Percentiles rank a stretch among this genome's conserved stretches.
Conservation (phyloP, 1,284 basidiomycete genomes). For the Pholiota adiposa region DNA sequence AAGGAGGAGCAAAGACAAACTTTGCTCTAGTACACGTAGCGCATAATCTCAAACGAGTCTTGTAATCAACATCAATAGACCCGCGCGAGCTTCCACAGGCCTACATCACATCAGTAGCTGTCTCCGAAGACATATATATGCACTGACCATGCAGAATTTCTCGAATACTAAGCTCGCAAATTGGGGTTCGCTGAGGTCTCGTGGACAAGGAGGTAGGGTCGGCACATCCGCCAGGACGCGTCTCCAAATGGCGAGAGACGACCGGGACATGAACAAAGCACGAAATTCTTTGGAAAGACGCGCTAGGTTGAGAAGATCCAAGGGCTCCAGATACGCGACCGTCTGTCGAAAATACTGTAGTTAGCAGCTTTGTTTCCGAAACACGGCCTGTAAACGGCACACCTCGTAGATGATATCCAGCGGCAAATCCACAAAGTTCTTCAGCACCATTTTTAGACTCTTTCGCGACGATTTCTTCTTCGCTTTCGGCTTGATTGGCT, state of each 20-base stretch:
- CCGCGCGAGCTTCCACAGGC: slow-evolving; percentile 12
- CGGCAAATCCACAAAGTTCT: slow-evolving; percentile 10
- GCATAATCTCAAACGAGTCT: slow-evolving; percentile 11
- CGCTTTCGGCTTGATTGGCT: background rate
- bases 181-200: slow-evolving; percentile 15
- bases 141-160: slow-evolving; percentile 19
- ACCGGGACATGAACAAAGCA: slow-evolving; percentile 10
- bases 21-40: slow-evolving; percentile 12
- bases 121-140: background rate
- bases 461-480: slow-evolving; percentile 1
- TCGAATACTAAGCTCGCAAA: slow-evolving; percentile 19
- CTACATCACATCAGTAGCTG: background rate
- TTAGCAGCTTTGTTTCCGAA: background rate
- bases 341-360: slow-evolving; percentile 5
- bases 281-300: slow-evolving; percentile 15
- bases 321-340: slow-evolving; percentile 11
- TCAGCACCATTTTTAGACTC: background rate
- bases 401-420: slow-evolving; percentile 13
- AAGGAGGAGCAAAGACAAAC: background rate
- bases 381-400: background rate
- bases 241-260: slow-evolving; percentile 7
- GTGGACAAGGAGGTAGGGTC: slow-evolving; percentile 13
- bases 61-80: slow-evolving; percentile 1
- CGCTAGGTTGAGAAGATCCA: slow-evolving; percentile 14
- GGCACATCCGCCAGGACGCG: slow-evolving; percentile 7